Conservation (phyloP, 164 flowering plant genomes). For the Tetrastigma voinierianum region DNA sequence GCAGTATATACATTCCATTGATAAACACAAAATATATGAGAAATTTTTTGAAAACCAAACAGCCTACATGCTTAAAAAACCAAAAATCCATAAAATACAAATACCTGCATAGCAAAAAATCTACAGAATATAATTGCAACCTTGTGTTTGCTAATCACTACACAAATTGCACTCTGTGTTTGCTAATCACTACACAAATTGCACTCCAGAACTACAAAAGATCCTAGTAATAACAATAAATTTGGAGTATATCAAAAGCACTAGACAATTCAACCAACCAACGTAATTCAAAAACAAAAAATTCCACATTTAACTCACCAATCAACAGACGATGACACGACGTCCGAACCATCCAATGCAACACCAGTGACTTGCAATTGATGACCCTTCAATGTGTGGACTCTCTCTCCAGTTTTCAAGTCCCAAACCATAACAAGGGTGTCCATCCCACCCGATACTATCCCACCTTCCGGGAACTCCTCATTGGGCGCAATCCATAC, state of each 20-base stretch:
- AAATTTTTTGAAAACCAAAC: too few species aligned
- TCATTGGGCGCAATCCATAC: constrained; percentile 77
- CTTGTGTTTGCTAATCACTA: too few species aligned
- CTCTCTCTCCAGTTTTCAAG: constrained; percentile 64
- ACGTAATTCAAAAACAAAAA: not conserved
- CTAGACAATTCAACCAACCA: not conserved
- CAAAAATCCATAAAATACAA: too few species aligned
- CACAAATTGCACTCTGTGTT: too few species aligned
- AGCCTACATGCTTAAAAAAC: too few species aligned
- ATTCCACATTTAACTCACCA: constrained; percentile 42
- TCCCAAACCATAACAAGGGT: constrained; percentile 81
- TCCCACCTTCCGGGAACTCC: constrained; percentile 67
- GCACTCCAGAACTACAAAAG: too few species aligned
- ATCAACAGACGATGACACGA: constrained; percentile 80
- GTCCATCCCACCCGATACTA: constrained; percentile 98
- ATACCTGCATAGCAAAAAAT: too few species aligned
- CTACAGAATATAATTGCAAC: too few species aligned
- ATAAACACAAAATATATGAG: too few species aligned
- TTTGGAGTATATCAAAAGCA: not conserved
- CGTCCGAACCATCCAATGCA: constrained; percentile 58
- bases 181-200: too few species aligned
- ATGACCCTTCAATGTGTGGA: constrained; percentile 78
- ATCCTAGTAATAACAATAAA: too few species aligned
- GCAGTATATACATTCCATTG: too few species aligned
- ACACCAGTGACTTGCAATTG: constrained; percentile 81